These are phyloP conservation scores for Colletotrichum kahawae DNA, from an alignment of 2,329 filamentous ascomycete genomes.

Conservation along the genomic window DNA sequence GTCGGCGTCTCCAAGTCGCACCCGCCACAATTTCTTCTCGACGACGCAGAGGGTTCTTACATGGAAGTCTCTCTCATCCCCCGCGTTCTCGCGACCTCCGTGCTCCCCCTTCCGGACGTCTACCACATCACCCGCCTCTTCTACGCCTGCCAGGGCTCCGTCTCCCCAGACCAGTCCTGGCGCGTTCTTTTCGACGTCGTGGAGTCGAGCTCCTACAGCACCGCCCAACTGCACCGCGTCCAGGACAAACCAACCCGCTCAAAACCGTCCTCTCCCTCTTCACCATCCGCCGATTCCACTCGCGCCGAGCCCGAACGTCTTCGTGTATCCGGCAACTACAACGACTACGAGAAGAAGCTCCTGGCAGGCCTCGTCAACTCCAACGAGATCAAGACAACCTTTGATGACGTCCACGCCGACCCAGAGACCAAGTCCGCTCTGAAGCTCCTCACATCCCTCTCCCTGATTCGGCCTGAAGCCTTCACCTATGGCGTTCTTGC, in stretches of 20 bases:
- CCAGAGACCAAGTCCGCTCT: conserved; percentile 84
- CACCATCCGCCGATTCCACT: conserved; percentile 10
- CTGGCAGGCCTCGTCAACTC: conserved; percentile 83
- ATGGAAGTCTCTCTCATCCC: conserved; percentile 25
- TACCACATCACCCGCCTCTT: conserved; percentile 39
- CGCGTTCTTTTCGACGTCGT: conserved; percentile 24
- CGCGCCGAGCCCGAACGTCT: conserved; percentile 21
- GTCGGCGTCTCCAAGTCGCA: conserved; percentile 15
- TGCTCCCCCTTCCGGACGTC: conserved; percentile 43
- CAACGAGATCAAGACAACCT: conserved; percentile 83
- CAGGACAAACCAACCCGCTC: conserved; percentile 5
- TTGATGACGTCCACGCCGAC: conserved; percentile 84
- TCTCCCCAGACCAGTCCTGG: neutral
- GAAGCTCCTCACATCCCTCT: conserved; percentile 86
- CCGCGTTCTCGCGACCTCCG: conserved; percentile 25
- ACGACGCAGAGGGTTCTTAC: conserved; percentile 9
- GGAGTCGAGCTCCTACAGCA: conserved; percentile 19
- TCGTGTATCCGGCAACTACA: conserved; percentile 51
- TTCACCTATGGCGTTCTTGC: conserved; percentile 94
- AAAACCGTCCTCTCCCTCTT: conserved; percentile 23
- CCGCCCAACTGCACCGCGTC: neutral
- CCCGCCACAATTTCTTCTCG: conserved; percentile 12
- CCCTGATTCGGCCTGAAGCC: conserved; percentile 87
- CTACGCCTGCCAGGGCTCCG: conserved; percentile 15
- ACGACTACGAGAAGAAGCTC: conserved; percentile 82